Conservation (phyloP, 345 rosid species). For the Rhizophora apiculata region DNA sequence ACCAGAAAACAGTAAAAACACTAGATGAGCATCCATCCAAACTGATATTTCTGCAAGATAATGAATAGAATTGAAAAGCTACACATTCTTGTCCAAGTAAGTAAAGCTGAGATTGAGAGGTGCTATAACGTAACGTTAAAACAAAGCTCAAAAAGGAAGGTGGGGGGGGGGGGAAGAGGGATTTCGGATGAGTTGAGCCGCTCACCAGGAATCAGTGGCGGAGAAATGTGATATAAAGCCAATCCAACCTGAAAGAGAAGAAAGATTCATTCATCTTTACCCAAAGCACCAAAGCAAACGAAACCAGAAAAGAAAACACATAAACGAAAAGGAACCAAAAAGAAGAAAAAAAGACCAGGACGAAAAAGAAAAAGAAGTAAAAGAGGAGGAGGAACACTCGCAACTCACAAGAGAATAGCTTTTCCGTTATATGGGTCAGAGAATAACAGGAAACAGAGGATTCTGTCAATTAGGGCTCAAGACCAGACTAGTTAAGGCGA, state of each 20-base stretch:
- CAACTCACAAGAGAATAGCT: too few species aligned
- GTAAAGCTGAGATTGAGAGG: too few species aligned
- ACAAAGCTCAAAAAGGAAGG: too few species aligned
- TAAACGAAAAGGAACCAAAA: background rate
- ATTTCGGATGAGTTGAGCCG: too few species aligned
- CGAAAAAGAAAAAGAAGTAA: too few species aligned
- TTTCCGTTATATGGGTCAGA: too few species aligned
- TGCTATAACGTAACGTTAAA: background rate
- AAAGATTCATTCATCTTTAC: background rate
- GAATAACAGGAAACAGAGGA: too few species aligned
- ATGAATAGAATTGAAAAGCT: background rate
- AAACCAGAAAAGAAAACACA: background rate
- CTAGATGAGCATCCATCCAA: background rate
- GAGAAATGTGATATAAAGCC: constrained; percentile 19
- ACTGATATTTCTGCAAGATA: background rate
- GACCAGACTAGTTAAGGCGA: too few species aligned
- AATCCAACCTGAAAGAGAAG: constrained; percentile 10
- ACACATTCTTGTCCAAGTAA: background rate
- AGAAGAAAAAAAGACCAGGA: too few species aligned
- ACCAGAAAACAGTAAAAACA: background rate
- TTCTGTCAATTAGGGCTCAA: too few species aligned
- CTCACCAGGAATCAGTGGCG: constrained; percentile 13
- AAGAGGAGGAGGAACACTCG: too few species aligned
- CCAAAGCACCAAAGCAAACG: background rate
- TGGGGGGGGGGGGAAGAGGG: background rate